These are phyloP conservation scores for Hypoxylon sp. DNA, from an alignment of 2,329 filamentous ascomycete species.

Conservation along the genomic window DNA sequence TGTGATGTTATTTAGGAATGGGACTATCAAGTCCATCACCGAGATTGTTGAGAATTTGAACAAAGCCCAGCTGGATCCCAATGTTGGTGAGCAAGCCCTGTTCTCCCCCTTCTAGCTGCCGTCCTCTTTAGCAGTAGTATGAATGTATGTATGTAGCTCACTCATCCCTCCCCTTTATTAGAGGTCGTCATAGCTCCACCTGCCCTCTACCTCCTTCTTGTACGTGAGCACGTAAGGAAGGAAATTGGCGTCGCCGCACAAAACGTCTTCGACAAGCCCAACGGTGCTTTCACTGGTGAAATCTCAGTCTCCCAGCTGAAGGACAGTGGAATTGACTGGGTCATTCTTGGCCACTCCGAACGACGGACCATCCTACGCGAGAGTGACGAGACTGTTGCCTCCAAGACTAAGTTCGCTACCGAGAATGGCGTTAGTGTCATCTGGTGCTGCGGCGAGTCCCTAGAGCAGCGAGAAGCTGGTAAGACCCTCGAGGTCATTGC, in stretches of 20 bases:
- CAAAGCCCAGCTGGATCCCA: conserved; percentile 82
- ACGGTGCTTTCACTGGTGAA: conserved; percentile 97
- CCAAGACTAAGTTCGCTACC: conserved; percentile 94
- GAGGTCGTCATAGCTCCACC: conserved; percentile 97
- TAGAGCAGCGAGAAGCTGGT: conserved; percentile 89
- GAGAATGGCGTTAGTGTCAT: conserved; percentile 92
- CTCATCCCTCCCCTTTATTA: conserved; percentile 56
- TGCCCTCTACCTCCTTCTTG: conserved; percentile 88
- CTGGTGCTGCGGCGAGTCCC: conserved; percentile 96
- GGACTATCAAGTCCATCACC: conserved; percentile 89
- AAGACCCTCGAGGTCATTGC: conserved; percentile 91
- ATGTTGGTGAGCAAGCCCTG: conserved; percentile 71
- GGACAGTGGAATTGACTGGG: conserved; percentile 90
- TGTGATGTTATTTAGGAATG: conserved; percentile 77
- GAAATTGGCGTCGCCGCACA: conserved; percentile 91
- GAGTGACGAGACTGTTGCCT: conserved; percentile 85
- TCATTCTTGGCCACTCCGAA: conserved; percentile 94
- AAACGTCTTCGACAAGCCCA: conserved; percentile 97
- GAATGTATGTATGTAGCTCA: background rate
- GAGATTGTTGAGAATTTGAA: conserved; percentile 93
- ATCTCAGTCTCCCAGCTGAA: conserved; percentile 92
- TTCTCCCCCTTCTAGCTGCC: background rate
- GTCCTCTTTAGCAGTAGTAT: conserved; percentile 3
- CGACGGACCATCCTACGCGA: conserved; percentile 91
- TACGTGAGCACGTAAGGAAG: conserved; percentile 81